Conservation (phyloP, 345 rosid species). For the Populus nigra region DNA sequence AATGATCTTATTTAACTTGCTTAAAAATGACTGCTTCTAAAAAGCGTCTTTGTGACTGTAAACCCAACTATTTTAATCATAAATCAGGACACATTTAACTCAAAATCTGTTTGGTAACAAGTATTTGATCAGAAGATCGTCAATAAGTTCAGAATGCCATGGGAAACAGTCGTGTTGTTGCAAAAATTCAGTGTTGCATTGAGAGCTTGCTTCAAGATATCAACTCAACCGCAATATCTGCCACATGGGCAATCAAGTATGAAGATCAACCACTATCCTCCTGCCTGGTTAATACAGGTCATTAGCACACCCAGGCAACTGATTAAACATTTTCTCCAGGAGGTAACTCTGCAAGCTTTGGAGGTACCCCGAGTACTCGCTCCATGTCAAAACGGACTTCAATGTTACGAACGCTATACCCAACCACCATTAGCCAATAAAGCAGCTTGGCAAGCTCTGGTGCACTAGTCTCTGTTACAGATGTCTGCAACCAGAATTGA, state of each 20-base stretch:
- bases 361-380: conserved; percentile 71
- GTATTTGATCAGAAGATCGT: background rate
- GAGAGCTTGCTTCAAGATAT: background rate
- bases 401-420: conserved; percentile 87
- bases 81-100: background rate
- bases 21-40: background rate
- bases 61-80: too few species aligned
- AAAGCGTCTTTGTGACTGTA: background rate
- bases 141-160: background rate
- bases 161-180: background rate
- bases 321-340: conserved; percentile 71
- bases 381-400: conserved; percentile 98
- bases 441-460: conserved; percentile 80
- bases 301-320: background rate
- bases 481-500: conserved; percentile 45
- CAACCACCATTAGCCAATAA: conserved; percentile 96
- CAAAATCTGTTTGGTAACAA: background rate
- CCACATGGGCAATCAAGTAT: background rate
- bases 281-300: background rate
- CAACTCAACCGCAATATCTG: background rate
- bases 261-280: background rate
- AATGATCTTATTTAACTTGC: background rate
- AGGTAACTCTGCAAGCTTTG: conserved; percentile 82
- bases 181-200: background rate
- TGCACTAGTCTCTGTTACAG: conserved; percentile 76